Evolutionary conservation across 495 filamentous ascomycete genomes (phyloP).

Genomic region (Achaetomiella virescens): DNA sequence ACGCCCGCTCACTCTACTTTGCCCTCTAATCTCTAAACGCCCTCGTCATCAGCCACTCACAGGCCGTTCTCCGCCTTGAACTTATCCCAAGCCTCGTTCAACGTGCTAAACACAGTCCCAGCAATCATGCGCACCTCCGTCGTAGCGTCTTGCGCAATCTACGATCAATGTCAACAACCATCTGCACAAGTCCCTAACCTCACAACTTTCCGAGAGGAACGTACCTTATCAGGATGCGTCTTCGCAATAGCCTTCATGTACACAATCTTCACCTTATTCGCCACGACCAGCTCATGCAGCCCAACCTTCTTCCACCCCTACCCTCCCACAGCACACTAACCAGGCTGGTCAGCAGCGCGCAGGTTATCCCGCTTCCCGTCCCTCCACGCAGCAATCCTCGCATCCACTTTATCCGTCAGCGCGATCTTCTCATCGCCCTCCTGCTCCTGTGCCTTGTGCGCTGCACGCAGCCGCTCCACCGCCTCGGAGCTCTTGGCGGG

Average conservation of each 20-base stretch:
- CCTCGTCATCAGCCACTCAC: conserved; percentile 25
- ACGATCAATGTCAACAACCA: conserved; percentile 7
- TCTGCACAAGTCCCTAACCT: background rate
- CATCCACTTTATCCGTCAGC: conserved; percentile 76
- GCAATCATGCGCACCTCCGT: conserved; percentile 94
- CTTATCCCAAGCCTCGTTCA: conserved; percentile 98
- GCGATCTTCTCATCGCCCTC: conserved; percentile 90
- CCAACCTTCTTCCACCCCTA: conserved; percentile 96
- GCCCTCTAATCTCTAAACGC: background rate
- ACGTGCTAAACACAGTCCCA: conserved; percentile 77
- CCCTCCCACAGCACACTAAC: conserved; percentile 88
- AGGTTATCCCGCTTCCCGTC: conserved; percentile 88
- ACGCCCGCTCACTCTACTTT: background rate
- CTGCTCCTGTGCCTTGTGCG: conserved; percentile 74
- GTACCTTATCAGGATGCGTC: conserved; percentile 97
- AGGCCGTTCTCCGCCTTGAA: conserved; percentile 87
- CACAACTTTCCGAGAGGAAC: conserved; percentile 22
- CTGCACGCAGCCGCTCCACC: conserved; percentile 69
- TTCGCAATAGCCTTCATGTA: conserved; percentile 99
- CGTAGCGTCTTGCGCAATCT: conserved; percentile 84
- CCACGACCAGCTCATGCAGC: conserved; percentile 82
- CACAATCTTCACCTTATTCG: conserved; percentile 87
- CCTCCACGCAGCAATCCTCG: conserved; percentile 69
- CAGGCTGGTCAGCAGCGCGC: conserved; percentile 75
- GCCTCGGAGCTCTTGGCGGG: conserved; percentile 49